phyloP scores from a whole-genome alignment of 257 asterid genomes.

The Cinchona pubescens region DNA sequence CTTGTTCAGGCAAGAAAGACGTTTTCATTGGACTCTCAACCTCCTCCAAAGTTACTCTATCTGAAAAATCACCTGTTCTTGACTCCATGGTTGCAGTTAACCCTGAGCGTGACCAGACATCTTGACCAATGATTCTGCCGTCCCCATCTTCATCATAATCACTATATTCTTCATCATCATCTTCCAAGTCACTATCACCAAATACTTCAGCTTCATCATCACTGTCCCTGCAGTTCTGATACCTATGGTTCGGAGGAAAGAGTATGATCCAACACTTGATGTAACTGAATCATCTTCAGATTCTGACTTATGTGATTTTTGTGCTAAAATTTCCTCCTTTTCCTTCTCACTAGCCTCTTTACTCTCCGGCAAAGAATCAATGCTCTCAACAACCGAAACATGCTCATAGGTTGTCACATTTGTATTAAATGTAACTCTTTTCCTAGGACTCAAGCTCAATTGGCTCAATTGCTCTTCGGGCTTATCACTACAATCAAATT shows the following conservation, averaged over 20 bases:
- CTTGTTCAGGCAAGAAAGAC: slow-evolving; percentile 24
- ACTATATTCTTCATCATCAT: slow-evolving; percentile 37
- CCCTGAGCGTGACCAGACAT: slow-evolving; percentile 58
- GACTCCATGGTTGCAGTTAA: slow-evolving; percentile 52
- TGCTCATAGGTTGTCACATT: slow-evolving; percentile 67
- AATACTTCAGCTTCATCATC: slow-evolving; percentile 72
- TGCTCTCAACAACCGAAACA: slow-evolving; percentile 50
- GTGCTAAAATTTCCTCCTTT: slow-evolving; percentile 18
- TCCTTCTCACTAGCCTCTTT: slow-evolving; percentile 25
- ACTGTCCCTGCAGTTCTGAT: slow-evolving; percentile 80
- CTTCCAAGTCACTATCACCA: slow-evolving; percentile 68
- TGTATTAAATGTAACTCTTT: slow-evolving; percentile 80
- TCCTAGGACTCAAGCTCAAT: slow-evolving; percentile 48
- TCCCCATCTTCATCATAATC: slow-evolving; percentile 48
- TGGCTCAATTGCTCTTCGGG: slow-evolving; percentile 51
- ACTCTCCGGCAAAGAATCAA: slow-evolving; percentile 51
- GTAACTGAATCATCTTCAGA: slow-evolving; percentile 54
- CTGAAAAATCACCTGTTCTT: slow-evolving; percentile 32
- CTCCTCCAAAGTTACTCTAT: slow-evolving; percentile 33
- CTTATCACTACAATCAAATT: slow-evolving; percentile 40
- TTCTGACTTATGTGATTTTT: slow-evolving; percentile 32
- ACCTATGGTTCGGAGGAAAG: slow-evolving; percentile 85
- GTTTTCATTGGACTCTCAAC: slow-evolving; percentile 42
- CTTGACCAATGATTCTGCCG: slow-evolving; percentile 28
- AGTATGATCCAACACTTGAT: slow-evolving; percentile 70